Percentiles rank a stretch among this genome's conserved stretches.
These are phyloP conservation scores for Penicillium fuscoglaucum DNA, from an alignment of 2,329 filamentous ascomycete species.

Conservation along the genomic window DNA sequence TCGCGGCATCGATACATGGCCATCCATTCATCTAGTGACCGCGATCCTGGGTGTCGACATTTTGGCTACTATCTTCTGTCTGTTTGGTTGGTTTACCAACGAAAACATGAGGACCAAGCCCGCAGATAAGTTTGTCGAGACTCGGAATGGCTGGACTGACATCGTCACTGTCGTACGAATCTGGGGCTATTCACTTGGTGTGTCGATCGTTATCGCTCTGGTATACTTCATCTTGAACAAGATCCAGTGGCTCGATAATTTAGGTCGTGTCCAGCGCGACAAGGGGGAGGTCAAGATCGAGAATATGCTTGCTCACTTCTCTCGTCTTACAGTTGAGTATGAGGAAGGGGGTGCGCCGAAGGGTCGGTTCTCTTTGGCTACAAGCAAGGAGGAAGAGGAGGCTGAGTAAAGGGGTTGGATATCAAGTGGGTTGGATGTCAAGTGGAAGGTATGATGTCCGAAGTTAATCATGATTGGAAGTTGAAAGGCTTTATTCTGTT, in stretches of 20 bases:
- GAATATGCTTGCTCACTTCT: slow-evolving; percentile 51
- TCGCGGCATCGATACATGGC: slow-evolving; percentile 72
- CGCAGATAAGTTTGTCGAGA: slow-evolving; percentile 31
- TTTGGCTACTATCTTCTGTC: slow-evolving; percentile 70
- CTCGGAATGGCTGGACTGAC: slow-evolving; percentile 58
- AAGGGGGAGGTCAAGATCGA: slow-evolving; percentile 53
- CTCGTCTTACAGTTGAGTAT: slow-evolving; percentile 52
- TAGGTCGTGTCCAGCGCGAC: slow-evolving; percentile 50
- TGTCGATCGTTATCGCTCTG: slow-evolving; percentile 53
- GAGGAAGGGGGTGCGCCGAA: slow-evolving; percentile 49
- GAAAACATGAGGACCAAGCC: slow-evolving; percentile 39
- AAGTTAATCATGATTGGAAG: too few relatives aligned
- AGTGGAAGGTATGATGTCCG: not conserved
- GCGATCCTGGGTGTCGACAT: slow-evolving; percentile 72
- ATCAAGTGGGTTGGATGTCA: not conserved
- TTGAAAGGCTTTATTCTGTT: not conserved
- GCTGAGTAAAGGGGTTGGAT: slow-evolving; percentile 33
- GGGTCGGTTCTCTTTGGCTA: slow-evolving; percentile 44
- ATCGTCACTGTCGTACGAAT: slow-evolving; percentile 56
- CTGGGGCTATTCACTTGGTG: slow-evolving; percentile 53
- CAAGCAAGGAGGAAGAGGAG: slow-evolving; percentile 48
- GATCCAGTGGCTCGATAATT: slow-evolving; percentile 47
- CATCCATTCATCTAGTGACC: slow-evolving; percentile 69
- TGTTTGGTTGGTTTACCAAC: slow-evolving; percentile 74
- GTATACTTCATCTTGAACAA: slow-evolving; percentile 52